Percentiles rank a stretch among this genome's conserved stretches.
Conservation (phyloP, 2,329 filamentous ascomycete genomes). For the Huntiella bhutanensis region DNA sequence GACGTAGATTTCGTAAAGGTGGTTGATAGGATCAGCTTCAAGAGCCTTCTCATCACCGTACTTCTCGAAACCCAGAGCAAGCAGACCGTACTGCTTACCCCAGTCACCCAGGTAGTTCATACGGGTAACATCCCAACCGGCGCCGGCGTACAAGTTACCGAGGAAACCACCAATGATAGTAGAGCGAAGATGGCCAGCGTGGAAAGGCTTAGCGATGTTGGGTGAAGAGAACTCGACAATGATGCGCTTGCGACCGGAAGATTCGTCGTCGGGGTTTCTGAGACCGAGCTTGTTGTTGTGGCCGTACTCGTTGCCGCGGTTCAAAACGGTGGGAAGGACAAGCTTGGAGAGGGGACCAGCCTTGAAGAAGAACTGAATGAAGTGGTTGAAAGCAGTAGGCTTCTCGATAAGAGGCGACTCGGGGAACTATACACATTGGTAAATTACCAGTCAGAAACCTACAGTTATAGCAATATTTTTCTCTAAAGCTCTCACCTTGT, state of each 20-base stretch:
- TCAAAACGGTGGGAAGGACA: conserved; percentile 50
- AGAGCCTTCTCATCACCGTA: conserved; percentile 59
- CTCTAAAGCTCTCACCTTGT: conserved; percentile 26
- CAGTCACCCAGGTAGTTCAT: conserved; percentile 70
- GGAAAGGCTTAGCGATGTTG: conserved; percentile 74
- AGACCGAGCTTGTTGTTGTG: conserved; percentile 41
- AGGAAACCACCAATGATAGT: conserved; percentile 68
- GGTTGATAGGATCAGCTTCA: conserved; percentile 56
- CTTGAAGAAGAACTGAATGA: conserved; percentile 67
- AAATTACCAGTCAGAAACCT: background rate
- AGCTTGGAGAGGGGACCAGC: conserved; percentile 43
- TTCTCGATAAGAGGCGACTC: conserved; percentile 55
- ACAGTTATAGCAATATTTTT: background rate
- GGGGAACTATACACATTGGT: conserved; percentile 36
- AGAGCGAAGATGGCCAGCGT: conserved; percentile 57
- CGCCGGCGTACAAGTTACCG: conserved; percentile 48
- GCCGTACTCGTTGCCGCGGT: conserved; percentile 40
- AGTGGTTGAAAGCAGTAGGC: conserved; percentile 46
- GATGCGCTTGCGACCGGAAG: conserved; percentile 42
- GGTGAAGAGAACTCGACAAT: conserved; percentile 72
- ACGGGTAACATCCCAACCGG: conserved; percentile 53
- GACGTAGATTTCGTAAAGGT: conserved; percentile 67
- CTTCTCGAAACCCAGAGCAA: conserved; percentile 56
- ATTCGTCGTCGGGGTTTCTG: conserved; percentile 40
- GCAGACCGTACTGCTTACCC: conserved; percentile 58